Evolutionary conservation across 305 asterid genomes (phyloP), one percentile per base, ranked within the genome.

Genomic region (Fraxinus angustifolia): DNA sequence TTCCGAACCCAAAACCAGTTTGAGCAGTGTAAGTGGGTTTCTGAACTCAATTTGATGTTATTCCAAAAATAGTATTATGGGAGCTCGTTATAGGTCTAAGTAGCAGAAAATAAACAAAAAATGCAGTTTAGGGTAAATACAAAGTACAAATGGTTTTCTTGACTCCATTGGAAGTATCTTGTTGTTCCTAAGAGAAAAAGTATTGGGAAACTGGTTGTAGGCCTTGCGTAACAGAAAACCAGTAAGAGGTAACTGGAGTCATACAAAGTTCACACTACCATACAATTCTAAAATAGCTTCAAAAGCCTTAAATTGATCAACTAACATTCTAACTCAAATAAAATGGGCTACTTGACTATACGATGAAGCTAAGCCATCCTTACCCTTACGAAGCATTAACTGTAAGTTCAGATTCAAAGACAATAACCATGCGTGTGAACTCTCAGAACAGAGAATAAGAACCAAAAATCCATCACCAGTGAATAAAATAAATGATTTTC

Each of bases 311-410:
- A 26, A 58, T 6, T 17, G 79, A 33, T 81, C 76, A 30, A 75
- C 65, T 28, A 10, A 14, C 50, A 60, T 19, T 65, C 30, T 56
- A 74, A 36, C 26, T 58, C 30, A 73, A 81, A 16, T 62, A 28
- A 16, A 75, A 26, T 75, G 58, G n/a, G 72, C 28, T 42, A 8
- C 74, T 72, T 33, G 26, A 62, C 31, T 6, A 56, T 36, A 40
- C 17, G 38, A 80, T 74, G 23, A 74, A 75, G 80, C 12, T 71
- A 75, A 81, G 50, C n/a, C 48, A 71, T 71, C 76, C 76, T 70
- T 30, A 33, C 65, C 26, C 74, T 28, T 40, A n/a, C 26, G 19
- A 42, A 62, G 76, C 76, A 71, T 71, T 71, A n/a, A 71, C 48
- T 35, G 5, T 33, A 16, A 71, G 76, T 6, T 71, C 45, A 71